Base-by-base conservation (phyloP, 2,329 filamentous ascomycete genomes). In the Pseudopithomyces maydicus region DNA sequence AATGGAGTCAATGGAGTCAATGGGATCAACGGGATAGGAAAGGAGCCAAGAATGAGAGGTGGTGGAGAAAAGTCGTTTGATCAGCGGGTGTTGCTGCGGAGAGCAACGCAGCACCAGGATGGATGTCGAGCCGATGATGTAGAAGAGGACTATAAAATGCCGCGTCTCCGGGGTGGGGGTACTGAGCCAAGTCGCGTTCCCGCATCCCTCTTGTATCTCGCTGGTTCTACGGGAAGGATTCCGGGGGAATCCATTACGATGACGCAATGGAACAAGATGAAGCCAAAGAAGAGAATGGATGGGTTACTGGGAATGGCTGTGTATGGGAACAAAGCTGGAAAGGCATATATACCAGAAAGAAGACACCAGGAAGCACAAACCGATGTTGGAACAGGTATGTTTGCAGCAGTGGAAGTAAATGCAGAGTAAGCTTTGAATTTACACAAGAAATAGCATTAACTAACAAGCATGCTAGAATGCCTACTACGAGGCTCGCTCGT, bases 231-330 rank as follows among this genome's bases (percentile, higher is more conserved):
- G 10, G 10, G 38, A 15, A 22, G 23, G 17, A 50, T 19, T 8
- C 63, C 42, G 2, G 63, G 61, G 0, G 50, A 52, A 8, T 48
- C 64, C 1, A 50, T 67, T 0, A 64, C 61, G 1, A 54, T 57
- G 7, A 36, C 15, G 5, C 38, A 49, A n/a, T 74, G 69, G 70
- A 68, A 65, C n/a, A 55, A 36, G 12, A 57, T 55, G 26, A 65
- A 52, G 41, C 65, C 63, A 14, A 62, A 64, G 56, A 62, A 62
- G 19, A 61, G 68, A 6, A 66, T 66, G 56, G 65, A 65, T 7
- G 67, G 69, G 2, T 33, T 71, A 29, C 20, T 69, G 2, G 68
- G 70, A 3, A 65, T 68, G 59, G 63, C 61, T 2, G 35, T 72
- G 6, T 66, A 61, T 57, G 69, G 71, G 5, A 2, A 14, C 2